Evolutionary conservation across 441 rosid species (phyloP).

Genomic region (Corymbia calophylla): DNA sequence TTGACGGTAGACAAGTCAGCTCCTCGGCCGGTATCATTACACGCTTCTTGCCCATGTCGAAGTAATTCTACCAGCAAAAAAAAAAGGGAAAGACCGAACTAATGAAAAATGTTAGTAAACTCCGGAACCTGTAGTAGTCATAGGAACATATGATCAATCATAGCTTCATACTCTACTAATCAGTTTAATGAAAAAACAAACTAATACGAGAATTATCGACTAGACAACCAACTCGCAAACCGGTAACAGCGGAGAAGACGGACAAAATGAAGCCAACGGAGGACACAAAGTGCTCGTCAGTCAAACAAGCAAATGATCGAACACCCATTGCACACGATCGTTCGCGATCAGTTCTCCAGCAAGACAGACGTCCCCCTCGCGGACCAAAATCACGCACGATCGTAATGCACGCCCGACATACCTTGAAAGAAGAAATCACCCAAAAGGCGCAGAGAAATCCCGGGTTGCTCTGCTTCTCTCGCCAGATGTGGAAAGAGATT

Average conservation of each 20-base stretch:
- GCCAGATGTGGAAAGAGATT: not conserved
- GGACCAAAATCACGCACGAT: not conserved
- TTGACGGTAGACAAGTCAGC: constrained; percentile 50
- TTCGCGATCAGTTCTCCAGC: not conserved
- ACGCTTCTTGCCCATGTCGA: constrained; percentile 51
- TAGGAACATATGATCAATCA: not conserved
- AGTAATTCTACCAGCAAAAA: not conserved
- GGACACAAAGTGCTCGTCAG: not conserved
- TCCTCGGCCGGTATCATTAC: constrained; percentile 52
- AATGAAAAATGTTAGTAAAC: not conserved
- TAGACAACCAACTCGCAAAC: not conserved
- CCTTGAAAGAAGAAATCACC: not conserved
- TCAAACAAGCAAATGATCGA: not conserved
- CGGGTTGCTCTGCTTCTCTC: not conserved
- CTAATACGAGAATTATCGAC: not conserved
- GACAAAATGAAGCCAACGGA: not conserved
- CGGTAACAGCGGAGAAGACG: not conserved
- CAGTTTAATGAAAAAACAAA: not conserved
- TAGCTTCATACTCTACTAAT: not conserved
- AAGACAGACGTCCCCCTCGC: not conserved
- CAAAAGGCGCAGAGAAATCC: not conserved
- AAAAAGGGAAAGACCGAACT: not conserved
- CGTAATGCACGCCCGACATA: not conserved
- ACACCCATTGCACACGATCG: not conserved
- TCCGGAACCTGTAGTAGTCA: not conserved